phyloP scores from a whole-genome alignment of 768 basidiomycete species.

The Neoboletus subvelutipes region DNA sequence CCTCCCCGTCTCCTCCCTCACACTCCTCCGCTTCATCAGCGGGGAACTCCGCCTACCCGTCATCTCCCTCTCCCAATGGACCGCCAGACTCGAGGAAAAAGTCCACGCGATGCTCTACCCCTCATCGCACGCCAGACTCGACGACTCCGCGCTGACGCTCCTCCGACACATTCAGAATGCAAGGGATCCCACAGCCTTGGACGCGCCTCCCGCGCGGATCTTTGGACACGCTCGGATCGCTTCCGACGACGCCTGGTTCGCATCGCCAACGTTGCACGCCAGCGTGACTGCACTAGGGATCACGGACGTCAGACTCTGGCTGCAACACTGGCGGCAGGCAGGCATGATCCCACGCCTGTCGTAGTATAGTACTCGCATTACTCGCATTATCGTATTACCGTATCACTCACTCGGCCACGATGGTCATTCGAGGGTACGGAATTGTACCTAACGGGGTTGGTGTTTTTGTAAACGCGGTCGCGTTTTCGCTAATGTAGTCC shows the following conservation, averaged over 20 bases:
- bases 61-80: conserved; percentile 11
- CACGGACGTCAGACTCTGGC: conserved; percentile 7
- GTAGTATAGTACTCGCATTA: not conserved
- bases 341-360: not conserved
- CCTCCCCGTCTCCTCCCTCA: conserved; percentile 2
- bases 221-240: not conserved
- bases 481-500: not conserved
- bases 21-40: conserved; percentile 10
- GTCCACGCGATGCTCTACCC: not conserved
- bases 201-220: not conserved
- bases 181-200: not conserved
- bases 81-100: not conserved
- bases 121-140: not conserved
- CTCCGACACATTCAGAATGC: not conserved
- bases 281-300: not conserved
- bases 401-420: not conserved
- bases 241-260: conserved; percentile 1
- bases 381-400: not conserved
- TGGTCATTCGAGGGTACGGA: not conserved
- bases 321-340: conserved; percentile 7
- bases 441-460: not conserved
- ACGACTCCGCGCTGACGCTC: not conserved
- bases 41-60: conserved; percentile 9
- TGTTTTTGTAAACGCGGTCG: not conserved
- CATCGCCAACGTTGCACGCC: conserved; percentile 4